Percentiles rank a stretch among this genome's conserved stretches.
Conservation (phyloP, 345 rosid genomes). For the Lenwebbia sp. region DNA sequence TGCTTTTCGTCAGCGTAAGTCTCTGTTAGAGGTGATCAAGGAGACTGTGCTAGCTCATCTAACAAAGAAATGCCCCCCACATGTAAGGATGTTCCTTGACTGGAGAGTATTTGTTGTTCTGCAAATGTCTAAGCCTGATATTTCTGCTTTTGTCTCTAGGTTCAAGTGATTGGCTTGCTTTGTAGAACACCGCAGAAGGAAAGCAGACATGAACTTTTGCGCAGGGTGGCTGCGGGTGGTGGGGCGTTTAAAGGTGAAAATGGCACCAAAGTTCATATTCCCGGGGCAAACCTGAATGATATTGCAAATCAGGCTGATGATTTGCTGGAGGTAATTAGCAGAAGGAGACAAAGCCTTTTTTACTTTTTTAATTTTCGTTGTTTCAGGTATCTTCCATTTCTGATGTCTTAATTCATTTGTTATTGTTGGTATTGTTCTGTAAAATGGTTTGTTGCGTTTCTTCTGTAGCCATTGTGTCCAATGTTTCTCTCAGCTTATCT, state of each 20-base stretch:
- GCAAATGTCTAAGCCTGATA: neutral
- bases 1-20: slow-evolving; percentile 52
- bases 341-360: neutral
- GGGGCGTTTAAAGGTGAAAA: slow-evolving; percentile 68
- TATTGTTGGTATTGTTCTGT: neutral
- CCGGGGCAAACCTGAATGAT: slow-evolving; percentile 79
- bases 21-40: slow-evolving; percentile 71
- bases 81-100: slow-evolving; percentile 33
- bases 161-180: slow-evolving; percentile 90
- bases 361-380: neutral
- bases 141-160: slow-evolving; percentile 22
- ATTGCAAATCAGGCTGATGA: slow-evolving; percentile 95
- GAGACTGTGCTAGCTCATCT: slow-evolving; percentile 85
- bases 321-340: slow-evolving; percentile 56
- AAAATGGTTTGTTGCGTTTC: neutral
- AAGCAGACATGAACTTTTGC: slow-evolving; percentile 79
- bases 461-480: neutral
- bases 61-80: slow-evolving; percentile 79
- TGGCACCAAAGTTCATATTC: slow-evolving; percentile 80
- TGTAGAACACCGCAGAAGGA: slow-evolving; percentile 87
- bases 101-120: neutral
- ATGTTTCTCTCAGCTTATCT: neutral
- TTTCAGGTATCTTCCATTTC: neutral
- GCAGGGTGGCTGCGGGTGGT: slow-evolving; percentile 93
- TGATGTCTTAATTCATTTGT: neutral